phyloP scores from a whole-genome alignment of 768 basidiomycete species.

The Termitomyces sp. region DNA sequence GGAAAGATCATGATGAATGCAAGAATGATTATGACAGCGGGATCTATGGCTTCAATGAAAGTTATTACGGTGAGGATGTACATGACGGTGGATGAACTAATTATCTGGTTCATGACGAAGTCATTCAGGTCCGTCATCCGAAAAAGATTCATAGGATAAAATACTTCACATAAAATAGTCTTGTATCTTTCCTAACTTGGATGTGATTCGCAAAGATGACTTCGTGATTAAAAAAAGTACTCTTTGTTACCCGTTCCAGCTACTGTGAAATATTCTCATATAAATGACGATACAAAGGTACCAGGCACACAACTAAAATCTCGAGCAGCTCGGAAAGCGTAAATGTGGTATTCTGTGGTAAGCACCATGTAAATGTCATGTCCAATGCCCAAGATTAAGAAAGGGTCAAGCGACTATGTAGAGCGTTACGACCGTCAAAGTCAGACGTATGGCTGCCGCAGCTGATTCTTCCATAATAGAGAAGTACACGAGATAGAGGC shows the following conservation, averaged over 20 bases:
- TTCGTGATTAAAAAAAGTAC: background rate
- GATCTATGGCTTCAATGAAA: background rate
- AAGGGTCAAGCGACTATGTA: background rate
- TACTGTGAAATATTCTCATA: background rate
- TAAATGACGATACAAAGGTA: background rate
- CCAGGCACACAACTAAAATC: background rate
- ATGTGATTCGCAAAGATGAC: background rate
- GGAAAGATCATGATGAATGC: background rate
- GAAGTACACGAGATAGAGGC: no score
- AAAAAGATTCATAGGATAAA: no score
- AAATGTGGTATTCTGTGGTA: background rate
- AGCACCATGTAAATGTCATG: background rate
- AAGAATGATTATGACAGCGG: background rate
- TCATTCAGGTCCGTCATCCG: background rate
- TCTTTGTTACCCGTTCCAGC: background rate
- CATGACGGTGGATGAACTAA: background rate
- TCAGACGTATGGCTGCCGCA: no score
- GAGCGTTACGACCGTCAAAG: no score
- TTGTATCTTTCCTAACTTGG: background rate
- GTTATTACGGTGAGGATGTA: background rate
- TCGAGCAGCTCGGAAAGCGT: background rate
- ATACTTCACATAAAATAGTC: background rate
- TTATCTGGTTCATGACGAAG: background rate
- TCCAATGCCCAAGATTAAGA: constrained; percentile 1
- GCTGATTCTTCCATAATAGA: no score